These are phyloP conservation scores for Termitomyces bulborhizus DNA, from an alignment of 768 basidiomycete species.

Conservation along the genomic window DNA sequence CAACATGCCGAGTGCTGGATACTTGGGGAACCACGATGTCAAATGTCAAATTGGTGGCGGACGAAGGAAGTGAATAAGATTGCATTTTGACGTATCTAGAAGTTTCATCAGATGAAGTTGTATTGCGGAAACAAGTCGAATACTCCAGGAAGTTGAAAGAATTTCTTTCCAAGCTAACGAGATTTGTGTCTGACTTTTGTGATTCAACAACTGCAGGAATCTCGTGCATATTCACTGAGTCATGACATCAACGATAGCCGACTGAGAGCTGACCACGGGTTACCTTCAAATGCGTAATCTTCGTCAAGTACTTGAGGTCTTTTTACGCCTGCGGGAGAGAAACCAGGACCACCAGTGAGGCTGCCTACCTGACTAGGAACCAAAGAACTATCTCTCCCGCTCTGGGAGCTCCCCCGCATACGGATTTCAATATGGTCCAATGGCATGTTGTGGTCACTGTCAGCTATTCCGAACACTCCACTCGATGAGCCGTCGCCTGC, in stretches of 20 bases:
- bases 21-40: constrained; percentile 58
- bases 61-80: constrained; percentile 46
- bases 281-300: constrained; percentile 66
- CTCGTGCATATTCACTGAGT: constrained; percentile 14
- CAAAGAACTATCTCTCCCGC: constrained; percentile 55
- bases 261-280: neutral
- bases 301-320: constrained; percentile 44
- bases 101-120: neutral
- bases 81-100: constrained; percentile 77
- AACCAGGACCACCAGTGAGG: constrained; percentile 29
- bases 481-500: constrained; percentile 63
- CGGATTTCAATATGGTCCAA: constrained; percentile 48
- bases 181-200: constrained; percentile 50
- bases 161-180: constrained; percentile 63
- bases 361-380: constrained; percentile 41
- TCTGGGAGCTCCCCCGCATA: constrained; percentile 47
- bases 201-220: constrained; percentile 29
- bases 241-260: neutral
- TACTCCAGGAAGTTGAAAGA: constrained; percentile 80
- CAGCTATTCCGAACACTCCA: constrained; percentile 29
- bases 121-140: constrained; percentile 11
- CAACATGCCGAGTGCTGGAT: constrained; percentile 71
- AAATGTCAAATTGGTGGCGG: constrained; percentile 46
- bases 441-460: constrained; percentile 36
- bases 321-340: constrained; percentile 49